phyloP scores from a whole-genome alignment of 2,329 filamentous ascomycete genomes.

The Rhinocladiella similis region DNA sequence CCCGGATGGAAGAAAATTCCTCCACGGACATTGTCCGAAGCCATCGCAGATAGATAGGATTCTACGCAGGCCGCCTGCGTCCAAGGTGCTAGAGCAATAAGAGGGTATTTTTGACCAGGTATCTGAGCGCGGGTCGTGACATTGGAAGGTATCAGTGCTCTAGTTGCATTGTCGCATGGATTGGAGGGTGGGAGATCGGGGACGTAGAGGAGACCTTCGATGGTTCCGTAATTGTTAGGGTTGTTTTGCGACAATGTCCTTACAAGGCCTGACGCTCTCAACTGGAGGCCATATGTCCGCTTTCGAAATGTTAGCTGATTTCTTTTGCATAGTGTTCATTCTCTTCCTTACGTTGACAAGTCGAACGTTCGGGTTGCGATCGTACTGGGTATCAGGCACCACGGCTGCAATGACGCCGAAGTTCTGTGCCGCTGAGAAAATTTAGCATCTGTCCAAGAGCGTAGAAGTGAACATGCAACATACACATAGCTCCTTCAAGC shows the following conservation, averaged over 20 bases:
- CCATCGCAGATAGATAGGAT: slow-evolving; percentile 65
- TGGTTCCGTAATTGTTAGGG: slow-evolving; percentile 59
- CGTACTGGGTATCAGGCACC: slow-evolving; percentile 25
- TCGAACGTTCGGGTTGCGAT: slow-evolving; percentile 33
- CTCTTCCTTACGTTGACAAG: slow-evolving; percentile 38
- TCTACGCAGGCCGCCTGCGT: slow-evolving; percentile 70
- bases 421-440: slow-evolving; percentile 22
- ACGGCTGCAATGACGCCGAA: slow-evolving; percentile 26
- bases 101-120: slow-evolving; percentile 62
- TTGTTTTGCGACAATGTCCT: slow-evolving; percentile 74
- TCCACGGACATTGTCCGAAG: slow-evolving; percentile 62
- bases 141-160: slow-evolving; percentile 69
- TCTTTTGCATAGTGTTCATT: neutral
- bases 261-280: slow-evolving; percentile 56
- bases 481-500: slow-evolving; percentile 14
- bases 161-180: slow-evolving; percentile 63
- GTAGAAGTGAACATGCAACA: slow-evolving; percentile 2
- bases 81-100: slow-evolving; percentile 87
- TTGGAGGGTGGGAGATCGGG: slow-evolving; percentile 63
- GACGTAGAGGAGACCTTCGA: slow-evolving; percentile 82
- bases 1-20: slow-evolving; percentile 58
- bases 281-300: slow-evolving; percentile 31
- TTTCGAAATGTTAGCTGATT: slow-evolving; percentile 7
- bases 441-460: slow-evolving; percentile 6
- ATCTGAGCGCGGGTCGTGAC: slow-evolving; percentile 73